Evolutionary conservation across 495 filamentous ascomycete genomes (phyloP).

Genomic region (Sabuloglossum arenarium): DNA sequence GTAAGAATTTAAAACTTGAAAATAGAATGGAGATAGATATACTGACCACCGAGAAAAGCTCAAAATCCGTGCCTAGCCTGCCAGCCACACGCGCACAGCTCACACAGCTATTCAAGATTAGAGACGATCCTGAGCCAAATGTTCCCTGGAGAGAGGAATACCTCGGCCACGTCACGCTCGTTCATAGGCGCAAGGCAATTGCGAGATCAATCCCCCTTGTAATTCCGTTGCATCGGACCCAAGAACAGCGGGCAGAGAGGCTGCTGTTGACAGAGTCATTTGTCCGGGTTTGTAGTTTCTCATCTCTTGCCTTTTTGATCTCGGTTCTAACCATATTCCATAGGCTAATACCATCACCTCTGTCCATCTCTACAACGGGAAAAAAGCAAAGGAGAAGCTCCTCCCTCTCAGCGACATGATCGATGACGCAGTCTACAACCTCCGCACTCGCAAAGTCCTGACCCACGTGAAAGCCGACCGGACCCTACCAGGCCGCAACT

Average conservation of each 20-base stretch:
- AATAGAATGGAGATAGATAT: background rate
- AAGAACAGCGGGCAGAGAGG: background rate
- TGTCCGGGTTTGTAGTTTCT: conserved; percentile 14
- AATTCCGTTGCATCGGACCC: conserved; percentile 9
- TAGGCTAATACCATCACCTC: conserved; percentile 26
- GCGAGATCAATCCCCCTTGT: conserved; percentile 9
- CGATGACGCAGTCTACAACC: conserved; percentile 30
- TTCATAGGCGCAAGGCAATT: conserved; percentile 21
- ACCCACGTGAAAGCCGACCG: conserved; percentile 31
- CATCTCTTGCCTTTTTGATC: background rate
- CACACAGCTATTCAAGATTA: conserved; percentile 12
- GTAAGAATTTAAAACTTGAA: conserved; percentile 10
- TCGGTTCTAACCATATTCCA: background rate
- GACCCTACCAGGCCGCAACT: conserved; percentile 27
- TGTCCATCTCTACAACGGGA: conserved; percentile 23
- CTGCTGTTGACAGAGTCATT: conserved; percentile 23
- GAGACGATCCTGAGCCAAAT: conserved; percentile 10
- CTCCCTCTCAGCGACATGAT: conserved; percentile 24
- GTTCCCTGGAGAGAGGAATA: conserved; percentile 27
- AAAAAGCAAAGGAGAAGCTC: conserved; percentile 24
- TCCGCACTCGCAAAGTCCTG: conserved; percentile 39
- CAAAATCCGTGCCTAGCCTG: conserved; percentile 1
- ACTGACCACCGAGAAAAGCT: background rate
- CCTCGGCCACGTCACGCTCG: conserved; percentile 20
- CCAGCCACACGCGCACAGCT: conserved; percentile 17